Conservation (phyloP, 2,329 filamentous ascomycete genomes). For the Fusarium staphyleae region DNA sequence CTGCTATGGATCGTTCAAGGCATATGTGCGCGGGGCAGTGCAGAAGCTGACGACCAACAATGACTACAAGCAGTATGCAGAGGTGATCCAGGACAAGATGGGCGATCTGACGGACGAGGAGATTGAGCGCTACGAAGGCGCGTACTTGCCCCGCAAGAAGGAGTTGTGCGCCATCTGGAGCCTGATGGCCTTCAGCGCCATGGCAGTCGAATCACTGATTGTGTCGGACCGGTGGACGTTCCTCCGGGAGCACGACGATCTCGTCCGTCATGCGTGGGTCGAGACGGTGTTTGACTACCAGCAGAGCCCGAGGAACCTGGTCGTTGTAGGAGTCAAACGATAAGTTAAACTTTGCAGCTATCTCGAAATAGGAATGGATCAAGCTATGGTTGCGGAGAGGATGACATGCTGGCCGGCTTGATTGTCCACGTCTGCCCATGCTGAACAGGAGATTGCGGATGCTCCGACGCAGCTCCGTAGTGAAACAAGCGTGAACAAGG, state of each 20-base stretch:
- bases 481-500: no score
- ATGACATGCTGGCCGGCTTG: background rate
- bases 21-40: conserved; percentile 83
- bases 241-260: conserved; percentile 75
- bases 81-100: conserved; percentile 71
- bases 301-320: conserved; percentile 86
- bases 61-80: conserved; percentile 65
- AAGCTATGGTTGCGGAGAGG: conserved; percentile 12
- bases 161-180: conserved; percentile 90
- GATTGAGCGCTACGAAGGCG: conserved; percentile 72
- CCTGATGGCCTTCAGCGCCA: conserved; percentile 94
- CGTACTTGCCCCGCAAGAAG: conserved; percentile 72
- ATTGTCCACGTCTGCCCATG: conserved; percentile 5
- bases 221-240: conserved; percentile 91
- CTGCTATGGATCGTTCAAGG: conserved; percentile 76
- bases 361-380: conserved; percentile 18
- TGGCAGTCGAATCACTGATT: conserved; percentile 87
- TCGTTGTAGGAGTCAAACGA: conserved; percentile 89
- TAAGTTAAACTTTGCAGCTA: conserved; percentile 39
- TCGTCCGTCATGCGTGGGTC: conserved; percentile 82
- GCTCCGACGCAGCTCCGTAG: conserved; percentile 9
- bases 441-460: background rate
- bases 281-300: conserved; percentile 91
- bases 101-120: conserved; percentile 74
- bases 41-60: conserved; percentile 70